These are phyloP conservation scores for Albophoma yamanashiensis DNA, from an alignment of 2,329 filamentous ascomycete species.

Conservation along the genomic window DNA sequence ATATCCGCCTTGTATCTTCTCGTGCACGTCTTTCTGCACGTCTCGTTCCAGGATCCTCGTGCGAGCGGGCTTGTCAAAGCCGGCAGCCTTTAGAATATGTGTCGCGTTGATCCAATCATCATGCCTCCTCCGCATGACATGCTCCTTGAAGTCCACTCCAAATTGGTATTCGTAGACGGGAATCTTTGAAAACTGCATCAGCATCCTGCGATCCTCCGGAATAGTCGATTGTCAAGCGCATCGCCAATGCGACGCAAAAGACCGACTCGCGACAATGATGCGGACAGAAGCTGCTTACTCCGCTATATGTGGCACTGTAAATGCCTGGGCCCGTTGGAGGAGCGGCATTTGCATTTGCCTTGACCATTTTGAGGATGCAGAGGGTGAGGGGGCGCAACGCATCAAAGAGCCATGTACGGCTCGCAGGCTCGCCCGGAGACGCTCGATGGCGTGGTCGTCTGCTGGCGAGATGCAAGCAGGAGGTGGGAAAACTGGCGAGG, in stretches of 20 bases:
- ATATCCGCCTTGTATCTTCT: constrained; percentile 97
- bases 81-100: constrained; percentile 92
- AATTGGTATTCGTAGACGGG: constrained; percentile 93
- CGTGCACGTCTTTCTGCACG: constrained; percentile 90
- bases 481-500: neutral
- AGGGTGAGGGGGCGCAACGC: constrained; percentile 6
- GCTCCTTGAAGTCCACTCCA: constrained; percentile 62
- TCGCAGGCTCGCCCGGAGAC: neutral
- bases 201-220: neutral
- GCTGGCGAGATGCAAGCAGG: neutral
- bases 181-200: constrained; percentile 43
- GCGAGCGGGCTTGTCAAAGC: constrained; percentile 91
- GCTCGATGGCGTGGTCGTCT: neutral
- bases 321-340: constrained; percentile 33
- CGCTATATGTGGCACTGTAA: constrained; percentile 60
- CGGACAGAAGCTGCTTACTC: constrained; percentile 34
- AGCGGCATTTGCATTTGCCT: constrained; percentile 19
- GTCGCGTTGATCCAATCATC: constrained; percentile 99
- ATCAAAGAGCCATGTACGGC: neutral
- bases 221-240: neutral
- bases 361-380: constrained; percentile 32
- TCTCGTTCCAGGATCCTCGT: constrained; percentile 93
- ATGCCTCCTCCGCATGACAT: constrained; percentile 89
- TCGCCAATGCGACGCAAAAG: neutral
- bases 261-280: neutral